Evolutionary conservation across 1,139 yeast species (phyloP).

Genomic region (Saccharomycopsis hybrid): DNA sequence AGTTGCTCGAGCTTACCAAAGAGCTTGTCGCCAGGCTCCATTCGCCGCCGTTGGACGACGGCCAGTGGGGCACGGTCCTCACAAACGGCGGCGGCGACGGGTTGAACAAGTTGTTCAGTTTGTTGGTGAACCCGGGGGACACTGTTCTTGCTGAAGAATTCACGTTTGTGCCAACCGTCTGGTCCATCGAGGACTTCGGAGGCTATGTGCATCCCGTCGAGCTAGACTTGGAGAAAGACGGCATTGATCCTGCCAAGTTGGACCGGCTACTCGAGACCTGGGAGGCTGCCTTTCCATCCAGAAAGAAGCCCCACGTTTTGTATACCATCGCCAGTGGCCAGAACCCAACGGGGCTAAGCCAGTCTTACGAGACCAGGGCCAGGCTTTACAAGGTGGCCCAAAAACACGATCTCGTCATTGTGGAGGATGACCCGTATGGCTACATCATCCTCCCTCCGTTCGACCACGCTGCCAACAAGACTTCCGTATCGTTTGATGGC

Average conservation of each 20-base stretch:
- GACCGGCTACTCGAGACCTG: constrained; percentile 45
- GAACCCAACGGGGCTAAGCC: constrained; percentile 82
- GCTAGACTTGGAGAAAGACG: constrained; percentile 30
- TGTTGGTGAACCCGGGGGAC: constrained; percentile 44
- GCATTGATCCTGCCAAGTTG: constrained; percentile 40
- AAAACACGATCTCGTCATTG: constrained; percentile 64
- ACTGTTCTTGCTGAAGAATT: constrained; percentile 49
- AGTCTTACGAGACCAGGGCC: constrained; percentile 53
- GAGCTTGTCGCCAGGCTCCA: constrained; percentile 37
- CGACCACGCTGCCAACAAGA: constrained; percentile 41
- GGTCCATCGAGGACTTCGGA: constrained; percentile 34
- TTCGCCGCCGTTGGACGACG: constrained; percentile 35
- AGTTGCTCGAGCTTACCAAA: constrained; percentile 34
- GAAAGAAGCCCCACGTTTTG: constrained; percentile 59
- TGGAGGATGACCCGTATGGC: constrained; percentile 91
- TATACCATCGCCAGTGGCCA: constrained; percentile 85
- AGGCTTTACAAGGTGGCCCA: constrained; percentile 61
- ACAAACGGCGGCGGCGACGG: constrained; percentile 55
- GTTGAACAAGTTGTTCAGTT: constrained; percentile 43
- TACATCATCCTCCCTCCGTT: constrained; percentile 63
- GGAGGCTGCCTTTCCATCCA: constrained; percentile 32
- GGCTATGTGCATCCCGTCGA: constrained; percentile 44
- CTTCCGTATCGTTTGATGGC: constrained; percentile 46
- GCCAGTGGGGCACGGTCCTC: constrained; percentile 40
- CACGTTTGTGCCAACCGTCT: constrained; percentile 48